Evolutionary conservation across 331 rosid genomes (phyloP).

Genomic region (Malus hybrid): DNA sequence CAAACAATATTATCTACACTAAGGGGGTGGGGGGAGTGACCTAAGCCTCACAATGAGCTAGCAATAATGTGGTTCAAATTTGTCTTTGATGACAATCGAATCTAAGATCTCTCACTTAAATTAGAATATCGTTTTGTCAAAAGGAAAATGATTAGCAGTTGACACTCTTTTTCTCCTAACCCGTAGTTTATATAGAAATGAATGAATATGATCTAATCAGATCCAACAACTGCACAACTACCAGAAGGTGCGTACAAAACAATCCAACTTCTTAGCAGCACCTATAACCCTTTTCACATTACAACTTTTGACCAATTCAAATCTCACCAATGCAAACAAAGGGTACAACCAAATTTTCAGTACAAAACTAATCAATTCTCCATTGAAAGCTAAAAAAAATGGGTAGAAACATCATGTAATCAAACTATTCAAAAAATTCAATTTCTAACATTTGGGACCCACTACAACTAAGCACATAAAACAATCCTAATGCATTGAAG

Average conservation of each 20-base stretch:
- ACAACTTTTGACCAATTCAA: constrained; percentile 5
- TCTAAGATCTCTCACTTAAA: too few relatives aligned
- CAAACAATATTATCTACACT: too few relatives aligned
- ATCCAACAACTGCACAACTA: neutral
- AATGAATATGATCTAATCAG: neutral
- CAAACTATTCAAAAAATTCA: neutral
- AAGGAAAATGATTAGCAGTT: neutral
- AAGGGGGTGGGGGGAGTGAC: too few relatives aligned
- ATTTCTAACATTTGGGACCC: constrained; percentile 4
- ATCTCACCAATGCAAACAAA: neutral
- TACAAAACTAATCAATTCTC: neutral
- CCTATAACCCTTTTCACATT: neutral
- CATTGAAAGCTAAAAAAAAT: neutral
- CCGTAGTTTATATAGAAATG: neutral
- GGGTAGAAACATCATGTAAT: neutral
- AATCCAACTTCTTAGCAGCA: neutral
- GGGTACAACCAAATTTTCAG: neutral
- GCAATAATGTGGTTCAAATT: too few relatives aligned
- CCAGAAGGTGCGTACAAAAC: neutral
- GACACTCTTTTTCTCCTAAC: neutral
- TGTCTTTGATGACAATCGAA: too few relatives aligned
- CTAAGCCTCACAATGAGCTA: too few relatives aligned
- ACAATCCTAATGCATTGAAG: neutral
- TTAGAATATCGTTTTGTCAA: too few relatives aligned
- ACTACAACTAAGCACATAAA: neutral